A percentile compares a stretch with the other conserved stretches of the same genome.
These are phyloP conservation scores for Pythium periplocum DNA, from an alignment of 352 stramenopile species.

Conservation along the genomic window DNA sequence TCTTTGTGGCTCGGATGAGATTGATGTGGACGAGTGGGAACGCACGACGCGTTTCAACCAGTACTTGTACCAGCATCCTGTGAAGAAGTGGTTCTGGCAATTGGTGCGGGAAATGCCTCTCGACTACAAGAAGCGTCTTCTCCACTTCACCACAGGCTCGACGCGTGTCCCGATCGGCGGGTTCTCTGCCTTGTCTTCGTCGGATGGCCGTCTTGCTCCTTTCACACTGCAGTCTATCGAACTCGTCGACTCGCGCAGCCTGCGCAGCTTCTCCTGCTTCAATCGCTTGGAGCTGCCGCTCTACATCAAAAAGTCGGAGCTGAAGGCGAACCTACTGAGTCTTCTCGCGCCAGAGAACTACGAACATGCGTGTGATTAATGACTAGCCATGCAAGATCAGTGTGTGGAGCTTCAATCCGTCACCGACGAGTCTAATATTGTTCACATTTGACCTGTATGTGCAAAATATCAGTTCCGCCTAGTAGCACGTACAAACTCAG, in stretches of 20 bases:
- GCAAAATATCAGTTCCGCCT: too few species aligned
- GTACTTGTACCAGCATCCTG: constrained; percentile 3
- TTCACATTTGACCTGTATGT: too few species aligned
- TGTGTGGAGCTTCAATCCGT: too few species aligned
- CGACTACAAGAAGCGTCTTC: constrained; percentile 16
- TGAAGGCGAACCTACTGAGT: too few species aligned
- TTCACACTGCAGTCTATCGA: constrained; percentile 16
- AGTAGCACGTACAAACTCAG: too few species aligned
- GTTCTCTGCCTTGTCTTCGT: constrained; percentile 17
- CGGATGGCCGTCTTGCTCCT: constrained; percentile 15
- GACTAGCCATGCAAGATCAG: too few species aligned
- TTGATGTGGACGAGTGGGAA: constrained; percentile 90
- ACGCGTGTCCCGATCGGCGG: constrained; percentile 20
- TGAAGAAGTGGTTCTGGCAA: constrained; percentile 9
- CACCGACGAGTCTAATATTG: too few species aligned
- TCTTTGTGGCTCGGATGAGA: constrained; percentile 84
- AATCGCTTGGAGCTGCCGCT: constrained; percentile 7
- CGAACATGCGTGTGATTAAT: too few species aligned
- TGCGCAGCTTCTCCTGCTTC: constrained; percentile 11
- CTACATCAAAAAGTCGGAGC: constrained; percentile 63
- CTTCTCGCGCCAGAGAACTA: too few species aligned
- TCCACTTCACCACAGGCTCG: constrained; percentile 32
- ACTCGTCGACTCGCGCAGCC: background rate
- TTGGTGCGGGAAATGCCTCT: constrained; percentile 51
- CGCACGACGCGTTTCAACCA: constrained; percentile 37